Evolutionary conservation across 1,284 basidiomycete genomes (phyloP).

Genomic region (Ceratobasidium sp.): DNA sequence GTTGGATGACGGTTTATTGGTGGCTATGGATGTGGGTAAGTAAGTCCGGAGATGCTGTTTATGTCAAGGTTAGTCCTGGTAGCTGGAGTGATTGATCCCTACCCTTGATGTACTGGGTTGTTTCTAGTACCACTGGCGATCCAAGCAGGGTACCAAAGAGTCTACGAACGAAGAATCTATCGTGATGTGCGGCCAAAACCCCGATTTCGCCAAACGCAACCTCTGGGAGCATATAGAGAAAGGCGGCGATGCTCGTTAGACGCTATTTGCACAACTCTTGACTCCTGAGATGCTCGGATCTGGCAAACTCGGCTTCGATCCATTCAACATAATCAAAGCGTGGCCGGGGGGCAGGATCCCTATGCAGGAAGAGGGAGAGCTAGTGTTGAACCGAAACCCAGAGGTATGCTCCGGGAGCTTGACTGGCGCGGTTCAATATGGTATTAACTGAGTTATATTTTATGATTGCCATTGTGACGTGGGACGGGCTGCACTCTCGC

Average conservation of each 20-base stretch:
- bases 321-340: slow-evolving; percentile 61
- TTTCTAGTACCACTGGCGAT: slow-evolving; percentile 53
- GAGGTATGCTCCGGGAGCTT: background rate
- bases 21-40: slow-evolving; percentile 91
- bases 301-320: slow-evolving; percentile 56
- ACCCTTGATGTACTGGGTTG: slow-evolving; percentile 19
- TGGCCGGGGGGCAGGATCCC: slow-evolving; percentile 58
- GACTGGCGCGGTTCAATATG: background rate
- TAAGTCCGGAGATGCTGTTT: slow-evolving; percentile 82
- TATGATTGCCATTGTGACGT: slow-evolving; percentile 49
- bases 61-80: slow-evolving; percentile 83
- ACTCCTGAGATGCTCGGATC: slow-evolving; percentile 56
- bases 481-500: slow-evolving; percentile 81
- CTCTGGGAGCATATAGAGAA: slow-evolving; percentile 60
- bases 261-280: slow-evolving; percentile 58
- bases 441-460: slow-evolving; percentile 42
- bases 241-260: slow-evolving; percentile 58
- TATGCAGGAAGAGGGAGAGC: slow-evolving; percentile 58
- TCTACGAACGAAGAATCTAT: slow-evolving; percentile 59
- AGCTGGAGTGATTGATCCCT: slow-evolving; percentile 40
- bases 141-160: slow-evolving; percentile 50
- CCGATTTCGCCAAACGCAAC: slow-evolving; percentile 59
- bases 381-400: slow-evolving; percentile 58
- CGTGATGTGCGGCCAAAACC: slow-evolving; percentile 57
- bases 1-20: slow-evolving; percentile 86